Conservation (phyloP, 2,329 filamentous ascomycete genomes). For the Albophoma yamanashiensis region DNA sequence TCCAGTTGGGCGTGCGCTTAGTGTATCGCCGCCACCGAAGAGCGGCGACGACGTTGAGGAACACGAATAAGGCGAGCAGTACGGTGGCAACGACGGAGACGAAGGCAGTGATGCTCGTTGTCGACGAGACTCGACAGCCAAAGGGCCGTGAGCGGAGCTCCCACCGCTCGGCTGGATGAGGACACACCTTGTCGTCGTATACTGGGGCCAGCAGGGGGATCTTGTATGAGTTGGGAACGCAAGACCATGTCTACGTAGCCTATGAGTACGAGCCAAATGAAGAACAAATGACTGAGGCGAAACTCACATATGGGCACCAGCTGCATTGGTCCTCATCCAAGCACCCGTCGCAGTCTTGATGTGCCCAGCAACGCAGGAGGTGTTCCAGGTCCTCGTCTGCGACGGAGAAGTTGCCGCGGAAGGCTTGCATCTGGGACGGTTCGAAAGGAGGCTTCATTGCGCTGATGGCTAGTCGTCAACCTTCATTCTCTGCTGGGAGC, state of each 20-base stretch:
- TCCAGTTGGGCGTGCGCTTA: constrained; percentile 10
- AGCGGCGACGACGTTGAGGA: constrained; percentile 5
- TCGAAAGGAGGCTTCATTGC: not conserved
- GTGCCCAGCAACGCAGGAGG: constrained; percentile 39
- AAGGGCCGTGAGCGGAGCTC: constrained; percentile 24
- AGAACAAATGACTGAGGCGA: not conserved
- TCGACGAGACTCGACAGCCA: constrained; percentile 24
- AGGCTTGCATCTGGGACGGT: constrained; percentile 1
- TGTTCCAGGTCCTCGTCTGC: constrained; percentile 22
- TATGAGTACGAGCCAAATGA: not conserved
- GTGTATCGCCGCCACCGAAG: constrained; percentile 11
- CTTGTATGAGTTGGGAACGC: constrained; percentile 37
- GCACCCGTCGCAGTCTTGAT: constrained; percentile 37
- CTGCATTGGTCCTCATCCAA: constrained; percentile 31
- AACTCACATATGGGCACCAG: constrained; percentile 40
- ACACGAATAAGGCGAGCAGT: constrained; percentile 11
- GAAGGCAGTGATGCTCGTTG: constrained; percentile 18
- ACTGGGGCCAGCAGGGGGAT: constrained; percentile 39
- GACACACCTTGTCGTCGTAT: constrained; percentile 39
- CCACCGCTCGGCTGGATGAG: constrained; percentile 33
- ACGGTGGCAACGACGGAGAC: constrained; percentile 18
- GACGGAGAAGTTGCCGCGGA: constrained; percentile 20
- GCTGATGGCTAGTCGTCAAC: not conserved
- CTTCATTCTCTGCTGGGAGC: not conserved
- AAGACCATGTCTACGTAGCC: constrained; percentile 35